phyloP scores from a whole-genome alignment of 2,329 filamentous ascomycete species.

The Metarhizium sp. region DNA sequence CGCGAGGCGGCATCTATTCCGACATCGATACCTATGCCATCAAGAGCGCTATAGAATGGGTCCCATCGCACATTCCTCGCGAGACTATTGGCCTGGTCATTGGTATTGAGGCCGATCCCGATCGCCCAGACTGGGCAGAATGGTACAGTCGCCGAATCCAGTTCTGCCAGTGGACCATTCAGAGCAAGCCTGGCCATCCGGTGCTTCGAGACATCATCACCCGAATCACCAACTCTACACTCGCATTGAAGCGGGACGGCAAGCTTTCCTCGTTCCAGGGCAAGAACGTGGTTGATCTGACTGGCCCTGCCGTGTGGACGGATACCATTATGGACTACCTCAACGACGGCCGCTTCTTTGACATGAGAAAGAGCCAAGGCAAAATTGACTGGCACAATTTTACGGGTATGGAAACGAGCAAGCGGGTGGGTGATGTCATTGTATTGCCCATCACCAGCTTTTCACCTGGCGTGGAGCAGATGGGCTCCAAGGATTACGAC shows the following conservation, averaged over 20 bases:
- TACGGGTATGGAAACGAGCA: conserved; percentile 72
- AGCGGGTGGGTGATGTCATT: conserved; percentile 87
- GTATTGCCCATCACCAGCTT: conserved; percentile 95
- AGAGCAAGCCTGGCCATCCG: conserved; percentile 88
- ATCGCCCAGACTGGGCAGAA: conserved; percentile 81
- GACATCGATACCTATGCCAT: conserved; percentile 89
- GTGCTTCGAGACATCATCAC: conserved; percentile 80
- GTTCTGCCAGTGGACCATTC: conserved; percentile 99
- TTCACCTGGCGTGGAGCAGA: conserved; percentile 87
- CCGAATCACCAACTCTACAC: conserved; percentile 73
- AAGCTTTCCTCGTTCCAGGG: conserved; percentile 49
- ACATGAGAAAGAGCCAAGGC: conserved; percentile 59
- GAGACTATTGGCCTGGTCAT: conserved; percentile 77
- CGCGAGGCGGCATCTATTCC: conserved; percentile 62
- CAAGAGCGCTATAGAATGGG: conserved; percentile 76
- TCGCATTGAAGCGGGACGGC: conserved; percentile 61
- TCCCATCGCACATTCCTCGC: conserved; percentile 68
- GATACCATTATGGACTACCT: conserved; percentile 88
- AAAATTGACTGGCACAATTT: conserved; percentile 83
- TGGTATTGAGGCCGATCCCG: conserved; percentile 93
- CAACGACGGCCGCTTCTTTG: conserved; percentile 83
- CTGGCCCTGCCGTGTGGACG: conserved; percentile 90
- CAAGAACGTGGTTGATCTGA: conserved; percentile 84
- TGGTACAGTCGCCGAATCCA: conserved; percentile 97
- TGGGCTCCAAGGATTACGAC: conserved; percentile 80